Evolutionary conservation across 495 filamentous ascomycete species (phyloP), one percentile per base, ranked within the genome.

Genomic region (Hypoxylon subgilvum): DNA sequence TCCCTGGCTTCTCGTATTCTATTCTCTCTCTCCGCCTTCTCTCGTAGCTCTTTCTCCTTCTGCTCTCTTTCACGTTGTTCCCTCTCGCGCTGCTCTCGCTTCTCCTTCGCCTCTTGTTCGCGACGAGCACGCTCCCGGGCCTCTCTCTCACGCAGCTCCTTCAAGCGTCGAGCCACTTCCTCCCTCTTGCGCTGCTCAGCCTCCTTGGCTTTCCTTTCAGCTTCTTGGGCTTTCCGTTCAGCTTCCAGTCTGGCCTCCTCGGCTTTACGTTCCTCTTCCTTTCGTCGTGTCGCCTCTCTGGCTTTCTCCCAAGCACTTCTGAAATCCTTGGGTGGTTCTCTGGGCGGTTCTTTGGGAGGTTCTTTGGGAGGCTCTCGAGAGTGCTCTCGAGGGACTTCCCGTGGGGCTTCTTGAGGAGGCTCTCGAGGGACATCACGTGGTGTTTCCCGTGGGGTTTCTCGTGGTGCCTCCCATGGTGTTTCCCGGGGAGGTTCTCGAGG

Each of bases 301-400:
- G 85, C 88, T 56, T 80, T 87, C 62, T 91, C 86, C 86, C 86
- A 88, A 6, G 80, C 79, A 6, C 76, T 80, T 51, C 76, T 82
- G 17, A 65, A 72, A 1, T 60, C 49, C 28, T 48, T 57, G 16
- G 55, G 45, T 12, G 53, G 4, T 41, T 59, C 57, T 27, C 60
- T 30, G 40, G 72, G 57, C 41, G 52, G 27, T 22, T 52, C 47
- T 25, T 30, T 23, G 27, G 52, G 42, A 3, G 43, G 34, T 22
- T 56, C 32, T 18, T 28, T 49, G 3, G 43, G 36, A 5, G 50
- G 7, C 17, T 49, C 50, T 22, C 25, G 27, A 18, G 41, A 34
- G 3, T 13, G 21, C 9, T 56, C 42, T 18, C 12, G 34, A 13
- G 41, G 51, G 13, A 18, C n/a, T 34, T 56, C 28, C 16, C 18